Percentiles rank a stretch among this genome's conserved stretches.
phyloP scores from a whole-genome alignment of 192 early-diverging fungal species.

The Backusella circina region DNA sequence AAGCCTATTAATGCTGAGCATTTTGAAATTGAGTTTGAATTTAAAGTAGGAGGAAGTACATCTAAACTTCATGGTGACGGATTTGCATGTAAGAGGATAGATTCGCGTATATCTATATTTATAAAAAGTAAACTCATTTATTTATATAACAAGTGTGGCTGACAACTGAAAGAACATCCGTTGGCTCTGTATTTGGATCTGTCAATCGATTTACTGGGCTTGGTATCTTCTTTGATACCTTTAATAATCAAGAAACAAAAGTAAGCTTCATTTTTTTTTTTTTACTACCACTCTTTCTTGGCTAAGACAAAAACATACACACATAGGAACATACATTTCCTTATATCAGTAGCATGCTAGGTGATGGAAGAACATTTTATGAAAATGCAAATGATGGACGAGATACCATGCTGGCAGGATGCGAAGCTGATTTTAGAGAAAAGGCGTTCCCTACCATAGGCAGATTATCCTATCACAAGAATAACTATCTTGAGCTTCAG shows the following conservation, averaged over 20 bases:
- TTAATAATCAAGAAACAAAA: conserved; percentile 69
- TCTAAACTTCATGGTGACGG: conserved; percentile 89
- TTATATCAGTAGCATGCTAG: conserved; percentile 89
- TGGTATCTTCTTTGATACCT: conserved; percentile 97
- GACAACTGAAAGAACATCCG: conserved; percentile 62
- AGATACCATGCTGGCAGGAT: conserved; percentile 59
- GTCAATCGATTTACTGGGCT: conserved; percentile 86
- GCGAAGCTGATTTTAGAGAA: conserved; percentile 78
- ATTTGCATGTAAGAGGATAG: conserved; percentile 59
- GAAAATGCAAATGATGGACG: conserved; percentile 84
- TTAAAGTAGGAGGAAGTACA: conserved; percentile 76
- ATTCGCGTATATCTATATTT: background rate
- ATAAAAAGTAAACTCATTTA: background rate
- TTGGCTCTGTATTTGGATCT: conserved; percentile 89
- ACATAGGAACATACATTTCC: conserved; percentile 68
- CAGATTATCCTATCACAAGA: conserved; percentile 71
- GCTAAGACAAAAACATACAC: background rate
- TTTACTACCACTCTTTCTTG: background rate
- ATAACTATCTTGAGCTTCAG: conserved; percentile 49
- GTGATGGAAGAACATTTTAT: conserved; percentile 86
- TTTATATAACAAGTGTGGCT: conserved; percentile 62
- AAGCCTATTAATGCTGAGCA: conserved; percentile 61
- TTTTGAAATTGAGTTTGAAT: conserved; percentile 92
- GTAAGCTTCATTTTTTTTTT: conserved; percentile 12
- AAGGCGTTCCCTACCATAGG: conserved; percentile 57